phyloP scores from a whole-genome alignment of 2,329 filamentous ascomycete genomes.

The Penicillium sp. region DNA sequence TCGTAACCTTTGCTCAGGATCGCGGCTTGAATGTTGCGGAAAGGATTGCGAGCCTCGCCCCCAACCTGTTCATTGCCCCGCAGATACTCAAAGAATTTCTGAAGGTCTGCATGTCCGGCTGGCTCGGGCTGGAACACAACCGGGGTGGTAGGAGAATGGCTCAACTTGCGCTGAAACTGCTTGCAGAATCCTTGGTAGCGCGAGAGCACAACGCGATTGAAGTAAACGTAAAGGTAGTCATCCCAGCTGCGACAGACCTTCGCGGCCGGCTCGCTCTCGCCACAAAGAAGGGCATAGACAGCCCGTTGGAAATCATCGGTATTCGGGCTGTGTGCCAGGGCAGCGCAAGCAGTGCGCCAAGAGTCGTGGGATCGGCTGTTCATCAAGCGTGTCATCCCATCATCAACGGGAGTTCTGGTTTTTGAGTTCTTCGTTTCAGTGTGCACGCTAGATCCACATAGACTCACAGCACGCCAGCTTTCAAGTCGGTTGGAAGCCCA shows the following conservation, averaged over 20 bases:
- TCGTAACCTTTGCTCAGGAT: slow-evolving; percentile 45
- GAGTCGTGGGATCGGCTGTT: slow-evolving; percentile 39
- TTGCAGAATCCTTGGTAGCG: slow-evolving; percentile 71
- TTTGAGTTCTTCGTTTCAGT: slow-evolving; percentile 25
- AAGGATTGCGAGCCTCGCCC: slow-evolving; percentile 43
- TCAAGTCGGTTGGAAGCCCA: slow-evolving; percentile 87
- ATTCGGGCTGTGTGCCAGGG: slow-evolving; percentile 59
- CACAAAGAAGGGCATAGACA: slow-evolving; percentile 85
- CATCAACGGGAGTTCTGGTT: slow-evolving; percentile 33
- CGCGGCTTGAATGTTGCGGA: slow-evolving; percentile 44
- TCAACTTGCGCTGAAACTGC: slow-evolving; percentile 43
- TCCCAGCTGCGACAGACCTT: slow-evolving; percentile 77
- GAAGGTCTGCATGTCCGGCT: slow-evolving; percentile 38
- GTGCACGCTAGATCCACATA: slow-evolving; percentile 58
- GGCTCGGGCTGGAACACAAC: slow-evolving; percentile 59
- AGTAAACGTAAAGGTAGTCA: slow-evolving; percentile 81
- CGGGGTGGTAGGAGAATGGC: slow-evolving; percentile 55
- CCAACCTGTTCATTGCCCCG: slow-evolving; percentile 36
- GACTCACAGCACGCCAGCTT: slow-evolving; percentile 80
- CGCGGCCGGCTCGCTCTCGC: slow-evolving; percentile 75
- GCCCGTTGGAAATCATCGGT: slow-evolving; percentile 79
- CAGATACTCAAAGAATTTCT: slow-evolving; percentile 38
- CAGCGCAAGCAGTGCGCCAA: slow-evolving; percentile 40
- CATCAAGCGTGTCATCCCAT: slow-evolving; percentile 43
- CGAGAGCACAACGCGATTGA: slow-evolving; percentile 77